Conservation (phyloP, 139 green algal species). For the Chlorella sp. region DNA sequence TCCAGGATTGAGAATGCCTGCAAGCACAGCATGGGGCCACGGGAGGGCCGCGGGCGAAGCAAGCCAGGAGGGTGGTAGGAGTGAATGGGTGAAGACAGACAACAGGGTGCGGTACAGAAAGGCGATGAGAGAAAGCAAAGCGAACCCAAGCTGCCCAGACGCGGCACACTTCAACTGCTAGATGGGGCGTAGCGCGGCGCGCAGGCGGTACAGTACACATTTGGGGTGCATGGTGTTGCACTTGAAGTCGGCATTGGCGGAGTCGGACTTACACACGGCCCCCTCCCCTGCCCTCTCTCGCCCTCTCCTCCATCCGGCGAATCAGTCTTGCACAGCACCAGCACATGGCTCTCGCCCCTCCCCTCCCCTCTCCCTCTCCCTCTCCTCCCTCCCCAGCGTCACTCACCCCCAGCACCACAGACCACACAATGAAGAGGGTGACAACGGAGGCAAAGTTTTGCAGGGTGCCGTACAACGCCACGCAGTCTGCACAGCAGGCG, state of each 20-base stretch:
- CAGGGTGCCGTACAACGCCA: neutral
- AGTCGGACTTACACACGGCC: neutral
- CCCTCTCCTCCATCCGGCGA: neutral
- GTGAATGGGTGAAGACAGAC: neutral
- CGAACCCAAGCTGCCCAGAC: neutral
- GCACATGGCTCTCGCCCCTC: neutral
- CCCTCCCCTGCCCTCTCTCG: too few species aligned
- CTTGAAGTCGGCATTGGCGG: neutral
- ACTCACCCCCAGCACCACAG: conserved; percentile 33
- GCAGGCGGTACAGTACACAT: too few species aligned
- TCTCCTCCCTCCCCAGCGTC: neutral
- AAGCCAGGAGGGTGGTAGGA: neutral
- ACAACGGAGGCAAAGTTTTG: conserved; percentile 17
- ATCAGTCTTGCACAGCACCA: neutral
- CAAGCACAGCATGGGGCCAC: neutral
- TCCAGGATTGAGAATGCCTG: conserved; percentile 27
- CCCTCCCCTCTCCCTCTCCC: too few species aligned
- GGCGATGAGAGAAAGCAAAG: neutral
- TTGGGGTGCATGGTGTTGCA: too few species aligned
- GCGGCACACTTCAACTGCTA: too few species aligned
- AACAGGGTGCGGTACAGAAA: neutral
- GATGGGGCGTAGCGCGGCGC: too few species aligned
- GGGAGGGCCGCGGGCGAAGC: neutral
- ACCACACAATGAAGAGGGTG: conserved; percentile 34
- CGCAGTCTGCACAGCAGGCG: neutral